Evolutionary conservation across 2,329 filamentous ascomycete genomes (phyloP).

Genomic region (Hypoxylon sp.): DNA sequence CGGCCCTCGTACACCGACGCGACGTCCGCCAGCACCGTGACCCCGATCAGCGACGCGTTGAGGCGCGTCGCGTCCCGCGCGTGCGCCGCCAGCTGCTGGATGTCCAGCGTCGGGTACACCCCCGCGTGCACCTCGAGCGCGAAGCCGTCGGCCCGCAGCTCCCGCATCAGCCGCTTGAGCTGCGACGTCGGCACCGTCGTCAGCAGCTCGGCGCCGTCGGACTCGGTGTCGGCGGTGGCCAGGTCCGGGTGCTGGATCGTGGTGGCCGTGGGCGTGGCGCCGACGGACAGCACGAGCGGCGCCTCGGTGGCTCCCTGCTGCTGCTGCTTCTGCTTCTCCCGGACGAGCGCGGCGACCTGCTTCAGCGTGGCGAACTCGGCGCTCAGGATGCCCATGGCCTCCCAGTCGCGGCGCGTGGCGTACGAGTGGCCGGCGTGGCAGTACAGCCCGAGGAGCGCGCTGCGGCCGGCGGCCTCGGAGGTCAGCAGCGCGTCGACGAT

Average conservation of each 20-base stretch:
- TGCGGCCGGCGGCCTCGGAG: slow-evolving; percentile 49
- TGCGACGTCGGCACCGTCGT: slow-evolving; percentile 41
- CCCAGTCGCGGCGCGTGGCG: slow-evolving; percentile 59
- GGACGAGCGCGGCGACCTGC: slow-evolving; percentile 53
- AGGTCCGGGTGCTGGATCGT: slow-evolving; percentile 65
- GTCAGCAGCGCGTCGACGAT: slow-evolving; percentile 57
- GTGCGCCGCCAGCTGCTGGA: slow-evolving; percentile 80
- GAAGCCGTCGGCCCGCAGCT: slow-evolving; percentile 50
- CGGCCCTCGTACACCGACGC: slow-evolving; percentile 71
- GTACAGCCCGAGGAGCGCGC: slow-evolving; percentile 70
- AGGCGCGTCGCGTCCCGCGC: slow-evolving; percentile 56
- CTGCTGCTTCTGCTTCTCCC: slow-evolving; percentile 36
- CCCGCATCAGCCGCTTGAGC: slow-evolving; percentile 52
- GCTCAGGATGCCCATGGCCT: slow-evolving; percentile 65
- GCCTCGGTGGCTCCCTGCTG: too few relatives aligned
- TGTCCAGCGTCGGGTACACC: slow-evolving; percentile 77
- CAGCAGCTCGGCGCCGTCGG: slow-evolving; percentile 37
- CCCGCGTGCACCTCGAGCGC: slow-evolving; percentile 76
- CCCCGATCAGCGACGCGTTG: slow-evolving; percentile 65
- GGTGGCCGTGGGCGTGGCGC: slow-evolving; percentile 78
- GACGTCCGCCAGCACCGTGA: slow-evolving; percentile 76
- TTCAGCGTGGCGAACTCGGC: slow-evolving; percentile 66
- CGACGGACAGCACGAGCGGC: slow-evolving; percentile 69
- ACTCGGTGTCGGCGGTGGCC: slow-evolving; percentile 7
- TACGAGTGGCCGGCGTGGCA: slow-evolving; percentile 79